A percentile compares a stretch with the other conserved stretches of the same genome.
Conservation (phyloP, 1,139 yeast species). For the Hyphopichia khmerensis region DNA sequence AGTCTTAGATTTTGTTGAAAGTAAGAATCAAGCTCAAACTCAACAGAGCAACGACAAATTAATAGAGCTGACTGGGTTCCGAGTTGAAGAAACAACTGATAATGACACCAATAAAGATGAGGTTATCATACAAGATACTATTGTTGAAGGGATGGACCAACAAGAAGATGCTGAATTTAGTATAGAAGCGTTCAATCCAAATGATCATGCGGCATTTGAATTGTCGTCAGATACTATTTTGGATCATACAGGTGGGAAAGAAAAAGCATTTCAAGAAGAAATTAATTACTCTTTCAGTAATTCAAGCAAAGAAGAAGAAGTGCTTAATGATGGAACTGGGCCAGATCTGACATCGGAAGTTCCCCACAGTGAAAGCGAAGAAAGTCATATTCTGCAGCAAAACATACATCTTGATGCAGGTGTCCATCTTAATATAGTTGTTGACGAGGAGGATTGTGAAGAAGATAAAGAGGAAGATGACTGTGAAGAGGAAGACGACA, state of each 20-base stretch:
- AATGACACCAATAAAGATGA: no score
- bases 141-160: no score
- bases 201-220: not conserved
- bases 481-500: conserved; percentile 7
- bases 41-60: no score
- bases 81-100: no score
- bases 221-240: no score
- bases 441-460: conserved; percentile 1
- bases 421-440: conserved; percentile 7
- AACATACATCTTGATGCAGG: conserved; percentile 10
- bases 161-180: not conserved
- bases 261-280: no score
- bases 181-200: conserved; percentile 1
- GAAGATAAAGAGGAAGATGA: conserved; percentile 7
- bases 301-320: no score
- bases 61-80: no score
- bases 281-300: no score
- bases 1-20: conserved; percentile 1
- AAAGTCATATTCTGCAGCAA: conserved; percentile 1
- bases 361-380: no score
- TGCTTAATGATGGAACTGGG: not conserved
- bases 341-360: not conserved
- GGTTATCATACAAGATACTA: no score
- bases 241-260: no score
- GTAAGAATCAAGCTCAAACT: not conserved